phyloP scores from a whole-genome alignment of 2,329 filamentous ascomycete species.

The Tolypocladium paradoxum region DNA sequence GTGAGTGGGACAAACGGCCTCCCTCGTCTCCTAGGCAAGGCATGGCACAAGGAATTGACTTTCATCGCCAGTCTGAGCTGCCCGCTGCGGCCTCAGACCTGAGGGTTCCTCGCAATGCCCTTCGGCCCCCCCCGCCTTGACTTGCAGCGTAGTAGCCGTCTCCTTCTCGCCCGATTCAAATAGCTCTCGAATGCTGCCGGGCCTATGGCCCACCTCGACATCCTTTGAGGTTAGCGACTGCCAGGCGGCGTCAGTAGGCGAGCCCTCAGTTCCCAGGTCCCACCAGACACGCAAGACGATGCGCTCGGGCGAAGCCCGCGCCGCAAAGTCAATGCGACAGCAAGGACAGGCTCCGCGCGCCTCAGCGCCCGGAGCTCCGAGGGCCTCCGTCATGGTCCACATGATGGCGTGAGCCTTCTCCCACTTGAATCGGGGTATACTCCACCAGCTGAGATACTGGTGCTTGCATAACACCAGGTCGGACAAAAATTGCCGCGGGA shows the following conservation, averaged over 20 bases:
- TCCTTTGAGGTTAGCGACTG: background rate
- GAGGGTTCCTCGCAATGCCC: too few relatives aligned
- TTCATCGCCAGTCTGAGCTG: too few relatives aligned
- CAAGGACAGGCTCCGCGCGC: background rate
- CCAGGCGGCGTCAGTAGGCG: background rate
- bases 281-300: constrained; percentile 2
- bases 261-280: constrained; percentile 7
- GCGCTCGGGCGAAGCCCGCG: background rate
- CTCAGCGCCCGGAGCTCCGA: background rate
- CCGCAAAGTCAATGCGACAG: constrained; percentile 5
- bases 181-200: background rate
- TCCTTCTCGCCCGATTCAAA: background rate
- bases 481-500: background rate
- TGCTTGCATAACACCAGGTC: background rate
- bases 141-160: too few relatives aligned
- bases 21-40: too few relatives aligned
- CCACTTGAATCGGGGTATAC: too few relatives aligned
- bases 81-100: too few relatives aligned
- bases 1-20: too few relatives aligned
- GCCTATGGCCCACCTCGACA: background rate
- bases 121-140: too few relatives aligned
- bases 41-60: too few relatives aligned
- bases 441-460: background rate
- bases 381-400: background rate
- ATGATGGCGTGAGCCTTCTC: background rate